These are phyloP conservation scores for Colletotrichum shisoi DNA, from an alignment of 2,329 filamentous ascomycete genomes.

Conservation along the genomic window DNA sequence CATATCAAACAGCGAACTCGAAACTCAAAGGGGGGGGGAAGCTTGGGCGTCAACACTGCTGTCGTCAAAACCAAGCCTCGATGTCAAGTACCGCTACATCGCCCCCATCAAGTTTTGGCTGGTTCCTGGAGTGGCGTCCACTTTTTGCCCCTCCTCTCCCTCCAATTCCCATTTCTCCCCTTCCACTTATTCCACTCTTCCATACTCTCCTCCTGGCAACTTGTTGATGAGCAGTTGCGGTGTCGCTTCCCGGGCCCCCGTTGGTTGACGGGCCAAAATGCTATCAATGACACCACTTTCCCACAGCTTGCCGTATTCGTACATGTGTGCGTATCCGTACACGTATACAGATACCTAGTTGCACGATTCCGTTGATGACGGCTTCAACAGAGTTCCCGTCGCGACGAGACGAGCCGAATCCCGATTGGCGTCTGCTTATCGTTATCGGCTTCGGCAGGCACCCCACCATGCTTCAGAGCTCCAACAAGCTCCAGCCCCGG, in stretches of 20 bases:
- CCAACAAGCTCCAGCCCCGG: conserved; percentile 24
- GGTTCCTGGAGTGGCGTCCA: conserved; percentile 32
- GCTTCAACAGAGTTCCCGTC: neutral
- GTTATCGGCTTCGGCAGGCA: conserved; percentile 1
- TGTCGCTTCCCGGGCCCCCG: conserved; percentile 28
- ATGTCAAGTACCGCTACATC: conserved; percentile 28
- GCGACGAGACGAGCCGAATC: conserved; percentile 1
- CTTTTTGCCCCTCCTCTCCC: conserved; percentile 30
- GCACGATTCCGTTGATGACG: conserved; percentile 9
- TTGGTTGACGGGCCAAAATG: conserved; percentile 23
- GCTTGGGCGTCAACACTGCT: conserved; percentile 20
- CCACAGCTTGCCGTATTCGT: conserved; percentile 20
- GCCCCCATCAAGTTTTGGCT: conserved; percentile 22
- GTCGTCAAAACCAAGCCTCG: neutral
- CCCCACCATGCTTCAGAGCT: conserved; percentile 24
- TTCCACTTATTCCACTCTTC: neutral
- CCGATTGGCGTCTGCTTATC: conserved; percentile 9
- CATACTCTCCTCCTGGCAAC: conserved; percentile 7
- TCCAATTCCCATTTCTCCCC: conserved; percentile 23
- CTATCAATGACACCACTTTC: conserved; percentile 36
- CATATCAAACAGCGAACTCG: neutral
- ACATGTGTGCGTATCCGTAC: conserved; percentile 6
- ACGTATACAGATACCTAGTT: conserved; percentile 6
- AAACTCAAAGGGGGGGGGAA: conserved; percentile 10
- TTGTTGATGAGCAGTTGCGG: conserved; percentile 18